Evolutionary conservation across 768 basidiomycete genomes (phyloP), one percentile per base, ranked within the genome.

Genomic region (Phylloporus arenicola): DNA sequence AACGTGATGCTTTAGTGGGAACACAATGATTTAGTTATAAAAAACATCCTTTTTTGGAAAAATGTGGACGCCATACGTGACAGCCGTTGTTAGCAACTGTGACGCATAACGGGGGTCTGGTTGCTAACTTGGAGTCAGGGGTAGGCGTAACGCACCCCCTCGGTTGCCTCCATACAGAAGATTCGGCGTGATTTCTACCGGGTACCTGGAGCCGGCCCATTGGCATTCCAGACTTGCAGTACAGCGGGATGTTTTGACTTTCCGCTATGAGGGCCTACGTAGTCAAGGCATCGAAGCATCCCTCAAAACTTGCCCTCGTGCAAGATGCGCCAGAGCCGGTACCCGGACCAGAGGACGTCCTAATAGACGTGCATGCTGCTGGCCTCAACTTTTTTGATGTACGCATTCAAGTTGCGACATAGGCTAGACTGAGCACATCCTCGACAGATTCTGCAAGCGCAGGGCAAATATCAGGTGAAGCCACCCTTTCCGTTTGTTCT

Each of bases 391-490:
- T 87, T 70, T 89, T 89, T 63, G 82, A 83, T 60, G 81, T 82
- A 59, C 60, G 7, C 37, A 20, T 47, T 17, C 27, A 44, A 25
- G 22, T 27, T 27, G 19, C 38, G 11, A 54, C 71, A 17, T n/a
- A 22, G 22, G 7, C 17, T 17, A 1, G 12, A 42, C 50, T 40
- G 16, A 54, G 19, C n/a, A 3, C 46, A 17, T 55, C 49, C 30
- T 42, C 38, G 29, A 17, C 54, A 88, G 82, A 90, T 92, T 55
- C 71, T 95, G 24, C 91, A 93, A 71, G 73, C 83, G 0, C 90
- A 93, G 68, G 93, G 93, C 43, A 93, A 88, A 72, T 88, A 95
- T 64, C 93, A 95, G 62, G 67, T 69, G 47, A 85, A 93, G 62
- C 91, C 89, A 0, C 79, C 88, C 0, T 75, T 91, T 34, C 94